Evolutionary conservation across 106 monocot genomes (phyloP), one percentile per base, ranked within the genome.

Genomic region (Posidonia australis): DNA sequence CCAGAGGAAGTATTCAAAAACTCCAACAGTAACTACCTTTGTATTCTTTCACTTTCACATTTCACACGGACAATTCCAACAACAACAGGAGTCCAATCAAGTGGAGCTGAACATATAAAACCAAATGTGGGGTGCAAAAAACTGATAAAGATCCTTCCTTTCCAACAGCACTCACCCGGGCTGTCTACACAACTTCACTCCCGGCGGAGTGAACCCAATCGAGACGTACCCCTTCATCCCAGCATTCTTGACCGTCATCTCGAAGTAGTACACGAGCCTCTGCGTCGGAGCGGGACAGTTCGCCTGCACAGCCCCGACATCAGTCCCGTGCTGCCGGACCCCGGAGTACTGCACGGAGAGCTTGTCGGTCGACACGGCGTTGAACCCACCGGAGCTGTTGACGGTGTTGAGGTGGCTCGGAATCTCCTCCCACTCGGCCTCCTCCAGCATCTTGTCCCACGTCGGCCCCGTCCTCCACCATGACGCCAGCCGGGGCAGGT

Each of bases 301-400:
- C 21, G 90, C 86, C 78, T 98, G 96, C 43, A 84, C 90, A 44
- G 63, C 76, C 9, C 96, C 96, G 43, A 98, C 90, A 54, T 98
- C 96, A 43, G 90, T 77, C 30, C 77, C 83, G 70, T 90, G 90
- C 25, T 84, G 82, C 12, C 65, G 64, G 59, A 5, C 32, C 9
- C 83, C 67, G 11, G 59, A 43, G 76, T 87, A 98, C 54, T 72
- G 68, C 52, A 90, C 96, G 54, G 96, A 90, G 72, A 98, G 76
- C 78, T 83, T 90, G 77, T 98, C 90, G 63, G 72, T 55, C 10
- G 90, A 98, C 27, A 98, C 87, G 13, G 76, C 46, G 58, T 82
- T 70, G 75, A 98, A 98, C 26, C 82, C 62, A 0, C 87, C 96
- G 27, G 89, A 84, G 72, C 87, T 98, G 80, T 98, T 90, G 23